These are phyloP conservation scores for Phylloporus scabripes DNA, from an alignment of 768 basidiomycete genomes.

Conservation along the genomic window DNA sequence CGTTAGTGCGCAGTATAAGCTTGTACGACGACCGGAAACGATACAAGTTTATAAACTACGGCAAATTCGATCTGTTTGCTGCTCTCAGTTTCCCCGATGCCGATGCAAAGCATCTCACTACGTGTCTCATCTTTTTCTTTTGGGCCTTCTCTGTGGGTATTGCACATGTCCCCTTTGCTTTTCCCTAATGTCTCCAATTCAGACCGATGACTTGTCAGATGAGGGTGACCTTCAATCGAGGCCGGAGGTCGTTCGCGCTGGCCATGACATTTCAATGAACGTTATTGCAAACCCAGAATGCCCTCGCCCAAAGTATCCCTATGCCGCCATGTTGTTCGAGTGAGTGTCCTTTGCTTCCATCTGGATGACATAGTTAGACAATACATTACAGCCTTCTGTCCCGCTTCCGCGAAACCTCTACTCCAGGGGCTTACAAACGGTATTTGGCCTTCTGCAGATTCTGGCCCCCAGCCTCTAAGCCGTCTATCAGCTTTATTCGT, in stretches of 20 bases:
- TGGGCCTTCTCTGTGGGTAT: conserved; percentile 35
- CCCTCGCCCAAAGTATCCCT: conserved; percentile 30
- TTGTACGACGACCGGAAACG: conserved; percentile 33
- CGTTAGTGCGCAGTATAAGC: conserved; percentile 18
- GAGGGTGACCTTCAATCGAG: conserved; percentile 32
- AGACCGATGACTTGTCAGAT: conserved; percentile 36
- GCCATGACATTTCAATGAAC: conserved; percentile 30
- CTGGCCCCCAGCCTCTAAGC: conserved; percentile 1
- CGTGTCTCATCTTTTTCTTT: conserved; percentile 35
- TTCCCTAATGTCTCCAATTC: conserved; percentile 2
- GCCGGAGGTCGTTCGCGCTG: conserved; percentile 31
- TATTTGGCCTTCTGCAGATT: conserved; percentile 3
- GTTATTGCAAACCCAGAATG: conserved; percentile 26
- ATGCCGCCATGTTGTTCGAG: conserved; percentile 38
- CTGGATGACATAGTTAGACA: conserved; percentile 9
- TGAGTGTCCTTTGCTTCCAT: conserved; percentile 15
- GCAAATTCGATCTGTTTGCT: conserved; percentile 36
- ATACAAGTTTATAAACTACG: conserved; percentile 33
- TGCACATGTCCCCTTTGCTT: neutral
- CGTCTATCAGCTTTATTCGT: conserved; percentile 25
- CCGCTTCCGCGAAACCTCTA: conserved; percentile 34
- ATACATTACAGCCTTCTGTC: conserved; percentile 24
- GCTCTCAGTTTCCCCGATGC: conserved; percentile 37
- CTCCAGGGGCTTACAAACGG: conserved; percentile 33
- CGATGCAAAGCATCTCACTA: conserved; percentile 30